Base-by-base conservation (phyloP, 129 eudicot species). In the Centella asiatica region DNA sequence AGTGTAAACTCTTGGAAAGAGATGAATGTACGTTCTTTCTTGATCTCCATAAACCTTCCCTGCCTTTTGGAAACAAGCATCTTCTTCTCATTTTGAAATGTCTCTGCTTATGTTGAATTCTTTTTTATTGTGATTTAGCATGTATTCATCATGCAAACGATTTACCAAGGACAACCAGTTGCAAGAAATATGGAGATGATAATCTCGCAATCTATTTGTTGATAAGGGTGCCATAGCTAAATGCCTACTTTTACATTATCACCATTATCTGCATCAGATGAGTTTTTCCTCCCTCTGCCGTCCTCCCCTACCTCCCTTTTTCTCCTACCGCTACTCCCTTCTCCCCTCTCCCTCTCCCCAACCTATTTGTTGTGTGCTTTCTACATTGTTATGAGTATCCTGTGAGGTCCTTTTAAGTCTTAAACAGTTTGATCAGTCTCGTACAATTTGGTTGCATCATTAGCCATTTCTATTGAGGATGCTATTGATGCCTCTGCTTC, bases 401-500 rank as follows among this genome's bases (percentile, higher is more conserved):
- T 15, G n/a, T 32, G 33, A 42, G 33, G 51, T 34, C 63, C 1
- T 56, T 34, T 19, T 57, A n/a, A n/a, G n/a, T n/a, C n/a, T 13
- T 5, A 33, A 34, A 57, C 2, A 29, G 6, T 34, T 33, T n/a
- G 63, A 40, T 34, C 5, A 34, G 14, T 3, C 20, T 59, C 67
- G 53, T 62, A 65, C 62, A 3, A 32, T 70, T 74, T 74, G 66
- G 69, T 49, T 14, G 69, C 31, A 29, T 67, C 22, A 56, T 25
- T 51, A n/a, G n/a, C n/a, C n/a, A 34, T 72, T 27, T 54, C 36
- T 55, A 15, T 57, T 67, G 49, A 69, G 69, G 81, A 78, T 63
- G 55, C 64, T 70, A 73, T 80, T 77, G 80, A 80, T 74, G 79
- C 75, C 77, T 80, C 79, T 70, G 69, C 66, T 76, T 55, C 76